Percentiles rank a stretch among this genome's conserved stretches.
These are phyloP conservation scores for Dactylorhiza incarnata DNA, from an alignment of 106 monocot species.

Conservation along the genomic window DNA sequence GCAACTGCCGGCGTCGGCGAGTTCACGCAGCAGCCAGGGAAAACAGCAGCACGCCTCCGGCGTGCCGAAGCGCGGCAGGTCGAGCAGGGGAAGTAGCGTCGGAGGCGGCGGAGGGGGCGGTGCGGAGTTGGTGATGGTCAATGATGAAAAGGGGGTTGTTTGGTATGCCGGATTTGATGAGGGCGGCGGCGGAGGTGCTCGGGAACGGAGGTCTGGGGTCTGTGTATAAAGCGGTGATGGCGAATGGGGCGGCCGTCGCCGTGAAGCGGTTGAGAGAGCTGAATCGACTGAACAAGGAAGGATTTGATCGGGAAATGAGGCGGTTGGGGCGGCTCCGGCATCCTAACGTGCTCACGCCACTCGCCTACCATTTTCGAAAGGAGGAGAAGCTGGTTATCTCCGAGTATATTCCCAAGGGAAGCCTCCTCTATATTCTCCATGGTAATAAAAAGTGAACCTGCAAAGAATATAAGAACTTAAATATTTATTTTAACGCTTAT, in stretches of 20 bases:
- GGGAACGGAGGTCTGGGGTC: constrained; percentile 51
- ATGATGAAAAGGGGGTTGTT: constrained; percentile 29
- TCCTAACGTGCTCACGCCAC: constrained; percentile 42
- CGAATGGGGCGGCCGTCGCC: constrained; percentile 23
- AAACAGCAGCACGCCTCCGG: too few relatives aligned
- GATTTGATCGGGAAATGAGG: constrained; percentile 41
- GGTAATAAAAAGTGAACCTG: constrained; percentile 27
- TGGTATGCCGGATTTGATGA: constrained; percentile 56
- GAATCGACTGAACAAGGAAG: constrained; percentile 29
- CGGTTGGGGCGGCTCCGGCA: constrained; percentile 38
- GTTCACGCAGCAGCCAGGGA: background rate
- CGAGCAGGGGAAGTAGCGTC: background rate
- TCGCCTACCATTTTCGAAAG: constrained; percentile 57
- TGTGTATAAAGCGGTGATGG: constrained; percentile 38
- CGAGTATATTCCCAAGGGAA: constrained; percentile 49
- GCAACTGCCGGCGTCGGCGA: background rate
- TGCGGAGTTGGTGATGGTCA: constrained; percentile 35
- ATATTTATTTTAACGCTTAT: too few relatives aligned
- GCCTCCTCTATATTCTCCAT: constrained; percentile 51
- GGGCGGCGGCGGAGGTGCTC: constrained; percentile 57
- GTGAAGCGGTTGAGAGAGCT: constrained; percentile 58
- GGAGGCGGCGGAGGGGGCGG: background rate
- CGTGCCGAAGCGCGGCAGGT: background rate
- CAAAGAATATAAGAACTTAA: too few relatives aligned
- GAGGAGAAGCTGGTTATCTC: constrained; percentile 68